These are phyloP conservation scores for Plectranthus barbatus DNA, from an alignment of 257 asterid species.

Conservation along the genomic window DNA sequence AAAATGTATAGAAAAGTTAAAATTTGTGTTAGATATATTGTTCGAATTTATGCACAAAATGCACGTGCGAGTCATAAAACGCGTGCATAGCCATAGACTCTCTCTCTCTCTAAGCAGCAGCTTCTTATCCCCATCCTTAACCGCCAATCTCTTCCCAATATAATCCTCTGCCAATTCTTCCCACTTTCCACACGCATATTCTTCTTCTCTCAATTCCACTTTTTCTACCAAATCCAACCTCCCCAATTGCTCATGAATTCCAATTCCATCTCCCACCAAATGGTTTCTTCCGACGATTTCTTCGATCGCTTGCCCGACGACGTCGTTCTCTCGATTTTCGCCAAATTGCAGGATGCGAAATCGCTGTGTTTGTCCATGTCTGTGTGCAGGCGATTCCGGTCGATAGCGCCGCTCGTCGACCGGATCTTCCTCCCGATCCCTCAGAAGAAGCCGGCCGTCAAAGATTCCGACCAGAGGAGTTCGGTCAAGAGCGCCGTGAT, in stretches of 20 bases:
- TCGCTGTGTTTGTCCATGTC: conserved; percentile 47
- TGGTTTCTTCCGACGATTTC: conserved; percentile 9
- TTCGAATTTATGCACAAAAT: too few species aligned
- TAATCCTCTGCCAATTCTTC: not conserved
- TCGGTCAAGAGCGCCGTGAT: conserved; percentile 21
- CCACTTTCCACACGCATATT: not conserved
- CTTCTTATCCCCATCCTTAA: conserved; percentile 1
- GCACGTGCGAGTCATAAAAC: not conserved
- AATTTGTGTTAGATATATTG: too few species aligned
- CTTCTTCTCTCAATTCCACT: not conserved
- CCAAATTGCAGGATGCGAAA: conserved; percentile 47
- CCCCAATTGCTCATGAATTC: not conserved
- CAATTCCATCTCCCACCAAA: not conserved
- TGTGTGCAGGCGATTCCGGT: conserved; percentile 47
- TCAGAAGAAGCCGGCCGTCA: not conserved
- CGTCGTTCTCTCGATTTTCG: conserved; percentile 34
- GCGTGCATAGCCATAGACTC: not conserved
- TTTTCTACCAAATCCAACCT: not conserved
- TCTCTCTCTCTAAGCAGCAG: conserved; percentile 11
- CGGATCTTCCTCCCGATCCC: conserved; percentile 37
- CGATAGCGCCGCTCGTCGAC: conserved; percentile 34
- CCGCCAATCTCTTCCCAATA: conserved; percentile 9
- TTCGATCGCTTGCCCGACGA: conserved; percentile 70
- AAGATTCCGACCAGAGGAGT: conserved; percentile 8
- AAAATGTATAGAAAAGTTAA: too few species aligned